phyloP scores from a whole-genome alignment of 2,329 filamentous ascomycete genomes.

The Sarocladium brachiariae region DNA sequence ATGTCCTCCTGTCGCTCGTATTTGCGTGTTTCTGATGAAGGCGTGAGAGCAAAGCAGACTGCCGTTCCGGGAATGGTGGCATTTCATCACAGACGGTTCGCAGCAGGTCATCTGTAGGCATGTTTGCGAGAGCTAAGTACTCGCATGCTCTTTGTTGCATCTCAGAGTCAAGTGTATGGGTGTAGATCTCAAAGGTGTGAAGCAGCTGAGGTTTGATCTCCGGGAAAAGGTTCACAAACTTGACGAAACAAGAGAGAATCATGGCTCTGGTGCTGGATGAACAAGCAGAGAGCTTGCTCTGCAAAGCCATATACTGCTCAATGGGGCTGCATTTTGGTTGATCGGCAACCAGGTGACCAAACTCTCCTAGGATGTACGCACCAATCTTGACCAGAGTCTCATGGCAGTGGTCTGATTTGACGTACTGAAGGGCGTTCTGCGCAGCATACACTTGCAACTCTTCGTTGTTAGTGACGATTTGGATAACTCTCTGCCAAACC shows the following conservation, averaged over 20 bases:
- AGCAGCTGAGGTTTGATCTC: conserved; percentile 96
- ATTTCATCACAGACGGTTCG: conserved; percentile 96
- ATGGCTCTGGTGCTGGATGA: conserved; percentile 88
- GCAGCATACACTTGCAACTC: conserved; percentile 95
- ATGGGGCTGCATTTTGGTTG: conserved; percentile 89
- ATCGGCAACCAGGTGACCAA: conserved; percentile 93
- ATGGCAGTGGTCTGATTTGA: conserved; percentile 89
- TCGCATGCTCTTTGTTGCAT: conserved; percentile 95
- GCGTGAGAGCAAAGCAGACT: conserved; percentile 84
- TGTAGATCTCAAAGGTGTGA: conserved; percentile 85
- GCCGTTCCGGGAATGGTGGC: conserved; percentile 93
- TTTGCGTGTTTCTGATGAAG: conserved; percentile 91
- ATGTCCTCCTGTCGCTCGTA: conserved; percentile 91
- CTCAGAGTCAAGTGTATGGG: conserved; percentile 89
- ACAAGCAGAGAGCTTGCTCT: conserved; percentile 81
- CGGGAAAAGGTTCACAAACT: conserved; percentile 96
- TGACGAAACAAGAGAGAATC: conserved; percentile 91
- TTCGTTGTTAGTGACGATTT: conserved; percentile 99
- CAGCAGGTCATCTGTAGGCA: conserved; percentile 84
- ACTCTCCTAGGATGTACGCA: conserved; percentile 91
- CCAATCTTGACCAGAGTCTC: conserved; percentile 98
- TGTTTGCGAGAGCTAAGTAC: conserved; percentile 77
- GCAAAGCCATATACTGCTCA: conserved; percentile 90
- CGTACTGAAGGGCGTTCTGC: conserved; percentile 84
- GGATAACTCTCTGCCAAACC: conserved; percentile 97